Evolutionary conservation across 2,329 filamentous ascomycete genomes (phyloP).

Genomic region (Botrytis fabae): DNA sequence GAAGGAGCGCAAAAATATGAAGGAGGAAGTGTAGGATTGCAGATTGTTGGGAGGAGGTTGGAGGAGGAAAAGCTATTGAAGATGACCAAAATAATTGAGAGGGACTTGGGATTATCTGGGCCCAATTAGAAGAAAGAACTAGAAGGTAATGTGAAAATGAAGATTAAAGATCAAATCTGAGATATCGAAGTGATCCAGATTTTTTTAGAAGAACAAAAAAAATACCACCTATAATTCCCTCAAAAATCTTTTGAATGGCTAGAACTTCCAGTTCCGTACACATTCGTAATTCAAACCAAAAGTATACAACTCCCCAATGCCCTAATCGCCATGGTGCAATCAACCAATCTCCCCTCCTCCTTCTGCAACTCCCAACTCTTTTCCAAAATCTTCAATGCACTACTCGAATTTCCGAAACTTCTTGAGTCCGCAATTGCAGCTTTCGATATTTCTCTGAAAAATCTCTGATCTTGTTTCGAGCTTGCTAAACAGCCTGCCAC

Average conservation of each 20-base stretch:
- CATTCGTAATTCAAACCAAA: constrained; percentile 14
- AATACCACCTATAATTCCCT: background rate
- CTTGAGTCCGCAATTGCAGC: constrained; percentile 20
- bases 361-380: constrained; percentile 27
- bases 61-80: constrained; percentile 56
- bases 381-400: constrained; percentile 27
- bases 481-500: constrained; percentile 32
- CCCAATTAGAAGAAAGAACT: background rate
- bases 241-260: too few species aligned
- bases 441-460: constrained; percentile 23
- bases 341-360: constrained; percentile 17
- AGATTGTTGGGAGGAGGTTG: constrained; percentile 53
- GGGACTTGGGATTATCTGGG: constrained; percentile 29
- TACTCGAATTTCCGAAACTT: constrained; percentile 27
- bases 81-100: constrained; percentile 33
- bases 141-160: background rate
- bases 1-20: constrained; percentile 37
- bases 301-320: constrained; percentile 24
- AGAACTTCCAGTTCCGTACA: too few species aligned
- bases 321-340: constrained; percentile 23
- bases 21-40: constrained; percentile 52
- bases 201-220: background rate
- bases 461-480: constrained; percentile 24
- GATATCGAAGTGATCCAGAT: background rate
- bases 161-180: background rate